Evolutionary conservation across 495 filamentous ascomycete species (phyloP).

Genomic region (Penicillium silybi): DNA sequence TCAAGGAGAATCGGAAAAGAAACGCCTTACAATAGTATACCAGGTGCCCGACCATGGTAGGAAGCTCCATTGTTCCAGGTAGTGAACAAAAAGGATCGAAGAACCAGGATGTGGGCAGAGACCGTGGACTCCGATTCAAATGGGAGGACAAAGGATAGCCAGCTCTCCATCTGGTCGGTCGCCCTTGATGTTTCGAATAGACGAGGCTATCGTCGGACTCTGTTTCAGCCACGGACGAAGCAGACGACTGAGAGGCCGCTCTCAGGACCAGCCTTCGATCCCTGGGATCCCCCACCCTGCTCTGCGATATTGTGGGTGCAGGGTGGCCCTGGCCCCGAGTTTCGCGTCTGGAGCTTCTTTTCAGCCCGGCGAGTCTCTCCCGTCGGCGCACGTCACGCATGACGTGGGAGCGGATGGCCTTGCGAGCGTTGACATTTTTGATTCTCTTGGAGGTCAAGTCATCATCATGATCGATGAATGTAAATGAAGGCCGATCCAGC

Average conservation of each 20-base stretch:
- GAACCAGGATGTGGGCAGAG: constrained; percentile 25
- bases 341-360: constrained; percentile 29
- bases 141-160: constrained; percentile 8
- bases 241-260: constrained; percentile 13
- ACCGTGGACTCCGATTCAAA: constrained; percentile 14
- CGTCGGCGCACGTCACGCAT: constrained; percentile 40
- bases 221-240: not conserved
- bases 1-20: not conserved
- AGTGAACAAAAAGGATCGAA: constrained; percentile 31
- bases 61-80: constrained; percentile 22
- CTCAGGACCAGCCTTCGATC: constrained; percentile 16
- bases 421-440: constrained; percentile 35
- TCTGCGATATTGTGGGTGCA: not conserved
- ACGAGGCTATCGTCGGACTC: not conserved
- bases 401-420: constrained; percentile 37
- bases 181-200: constrained; percentile 9
- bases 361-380: constrained; percentile 32
- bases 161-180: constrained; percentile 17
- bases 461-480: constrained; percentile 39
- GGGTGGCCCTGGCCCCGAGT: constrained; percentile 10
- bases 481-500: constrained; percentile 30
- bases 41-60: constrained; percentile 22
- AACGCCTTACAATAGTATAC: constrained; percentile 28
- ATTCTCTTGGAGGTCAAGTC: constrained; percentile 36
- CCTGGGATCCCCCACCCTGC: constrained; percentile 2